Evolutionary conservation across 2,329 filamentous ascomycete species (phyloP).

Genomic region (Plenodomus biglobosus): DNA sequence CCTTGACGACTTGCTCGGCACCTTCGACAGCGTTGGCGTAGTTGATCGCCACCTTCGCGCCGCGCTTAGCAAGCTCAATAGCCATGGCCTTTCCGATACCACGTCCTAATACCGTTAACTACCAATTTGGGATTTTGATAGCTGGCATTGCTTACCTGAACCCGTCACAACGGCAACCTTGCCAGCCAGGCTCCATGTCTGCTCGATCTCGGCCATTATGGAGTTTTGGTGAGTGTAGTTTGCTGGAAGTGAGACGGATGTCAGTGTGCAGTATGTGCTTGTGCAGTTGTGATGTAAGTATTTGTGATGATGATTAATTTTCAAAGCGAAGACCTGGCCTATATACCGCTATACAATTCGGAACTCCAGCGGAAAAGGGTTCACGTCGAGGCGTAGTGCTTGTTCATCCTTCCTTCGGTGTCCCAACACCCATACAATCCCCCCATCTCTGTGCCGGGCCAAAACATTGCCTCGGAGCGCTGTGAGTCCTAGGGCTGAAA

Average conservation of each 20-base stretch:
- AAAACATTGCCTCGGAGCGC: constrained; percentile 25
- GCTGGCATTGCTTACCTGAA: constrained; percentile 44
- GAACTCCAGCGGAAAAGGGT: constrained; percentile 34
- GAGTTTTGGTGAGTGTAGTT: constrained; percentile 20
- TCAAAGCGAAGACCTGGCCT: constrained; percentile 19
- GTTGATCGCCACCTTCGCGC: constrained; percentile 68
- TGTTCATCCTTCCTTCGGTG: constrained; percentile 23
- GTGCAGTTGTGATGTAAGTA: constrained; percentile 13
- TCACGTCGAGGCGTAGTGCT: constrained; percentile 25
- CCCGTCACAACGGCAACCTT: constrained; percentile 58
- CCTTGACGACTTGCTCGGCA: constrained; percentile 65
- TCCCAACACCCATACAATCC: constrained; percentile 26
- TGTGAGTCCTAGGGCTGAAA: constrained; percentile 33
- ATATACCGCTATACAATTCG: constrained; percentile 37
- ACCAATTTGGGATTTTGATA: background rate
- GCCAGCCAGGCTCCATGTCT: constrained; percentile 56
- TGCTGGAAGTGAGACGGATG: constrained; percentile 9
- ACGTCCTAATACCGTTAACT: constrained; percentile 50
- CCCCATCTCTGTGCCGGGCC: constrained; percentile 32
- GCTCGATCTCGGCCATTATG: constrained; percentile 46
- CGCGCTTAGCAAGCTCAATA: constrained; percentile 64
- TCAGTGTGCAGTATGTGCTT: constrained; percentile 7
- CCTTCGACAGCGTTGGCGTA: constrained; percentile 66
- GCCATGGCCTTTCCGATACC: constrained; percentile 69
- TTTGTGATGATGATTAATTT: constrained; percentile 25